Base-by-base conservation (phyloP, 2,329 filamentous ascomycete species). In the Colletotrichum cereale region DNA sequence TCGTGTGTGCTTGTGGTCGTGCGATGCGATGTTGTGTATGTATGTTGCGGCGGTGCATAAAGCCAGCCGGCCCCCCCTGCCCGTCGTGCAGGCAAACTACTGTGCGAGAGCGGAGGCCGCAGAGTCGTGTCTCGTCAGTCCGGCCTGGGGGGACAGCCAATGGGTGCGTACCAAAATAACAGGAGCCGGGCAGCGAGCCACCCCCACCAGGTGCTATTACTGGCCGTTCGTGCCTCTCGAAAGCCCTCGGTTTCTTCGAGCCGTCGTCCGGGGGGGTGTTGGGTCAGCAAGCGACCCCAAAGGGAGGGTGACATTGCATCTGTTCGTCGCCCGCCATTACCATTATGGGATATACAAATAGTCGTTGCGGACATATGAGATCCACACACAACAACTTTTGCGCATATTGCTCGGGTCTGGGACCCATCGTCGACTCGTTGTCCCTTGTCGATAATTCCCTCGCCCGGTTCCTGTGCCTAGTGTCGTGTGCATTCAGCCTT, bases 41-140 rank as follows among this genome's bases (percentile, higher is more conserved):
- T 31, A 52, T 66, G 55, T 50, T 71, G 70, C 70, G 70, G 70
- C 70, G 70, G 66, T 73, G 71, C 71, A 72, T 60, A 61, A 63
- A 61, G 34, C 44, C 61, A 64, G 63, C 38, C 26, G 36, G 31
- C 36, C 34, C 4, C 65, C 71, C 71, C 71, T 63, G 62, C 52
- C 21, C 24, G 57, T 68, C 53, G 68, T 65, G 63, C 71, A 72
- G 71, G 48, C 62, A 69, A 73, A 58, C 62, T 67, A 38, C 67
- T 67, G 62, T 68, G 38, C 36, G 55, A 66, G 53, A 48, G 53
- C 55, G 55, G 70, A 72, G 70, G 66, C 55, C 61, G 66, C 57
- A 72, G 48, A 55, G 58, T 69, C 58, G 62, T 66, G 57, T 62
- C 60, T 69, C 31, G 53, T 34, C 55, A 48, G 26, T 71, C 68